phyloP scores from a whole-genome alignment of 1,284 basidiomycete species.

The Ustilago sp. region DNA sequence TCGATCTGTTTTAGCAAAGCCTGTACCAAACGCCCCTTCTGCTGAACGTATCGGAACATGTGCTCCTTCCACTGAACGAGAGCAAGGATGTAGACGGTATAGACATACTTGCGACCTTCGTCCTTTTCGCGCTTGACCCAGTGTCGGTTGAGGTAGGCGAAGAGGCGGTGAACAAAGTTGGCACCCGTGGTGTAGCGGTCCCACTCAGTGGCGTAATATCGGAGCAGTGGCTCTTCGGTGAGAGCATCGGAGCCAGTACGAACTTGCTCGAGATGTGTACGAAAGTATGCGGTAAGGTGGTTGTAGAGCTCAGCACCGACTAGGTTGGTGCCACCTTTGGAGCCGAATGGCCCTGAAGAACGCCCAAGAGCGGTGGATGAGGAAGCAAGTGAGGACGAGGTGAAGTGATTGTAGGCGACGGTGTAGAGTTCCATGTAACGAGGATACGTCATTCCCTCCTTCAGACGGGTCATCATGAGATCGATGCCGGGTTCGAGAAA shows the following conservation, averaged over 20 bases:
- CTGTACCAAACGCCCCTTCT: slow-evolving; percentile 81
- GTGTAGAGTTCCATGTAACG: slow-evolving; percentile 91
- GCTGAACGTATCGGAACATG: slow-evolving; percentile 88
- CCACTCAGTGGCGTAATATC: slow-evolving; percentile 94
- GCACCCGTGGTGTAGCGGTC: slow-evolving; percentile 95
- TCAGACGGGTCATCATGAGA: slow-evolving; percentile 72
- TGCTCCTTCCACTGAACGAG: slow-evolving; percentile 94
- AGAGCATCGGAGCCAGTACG: slow-evolving; percentile 80
- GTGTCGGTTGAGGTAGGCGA: slow-evolving; percentile 96
- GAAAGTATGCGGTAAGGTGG: slow-evolving; percentile 86
- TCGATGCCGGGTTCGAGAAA: slow-evolving; percentile 86
- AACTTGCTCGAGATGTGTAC: slow-evolving; percentile 71
- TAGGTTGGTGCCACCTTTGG: slow-evolving; percentile 80
- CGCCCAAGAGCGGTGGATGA: slow-evolving; percentile 42
- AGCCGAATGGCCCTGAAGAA: slow-evolving; percentile 40
- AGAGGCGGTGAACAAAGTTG: slow-evolving; percentile 84
- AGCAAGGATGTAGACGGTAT: slow-evolving; percentile 94
- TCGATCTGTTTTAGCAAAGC: slow-evolving; percentile 91
- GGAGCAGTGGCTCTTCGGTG: slow-evolving; percentile 86
- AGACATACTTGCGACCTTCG: slow-evolving; percentile 94
- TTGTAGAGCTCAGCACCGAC: slow-evolving; percentile 95
- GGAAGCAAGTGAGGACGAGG: slow-evolving; percentile 81
- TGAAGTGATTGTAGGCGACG: slow-evolving; percentile 96
- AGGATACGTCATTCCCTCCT: slow-evolving; percentile 87
- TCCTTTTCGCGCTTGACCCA: slow-evolving; percentile 99